Evolutionary conservation across 2,329 filamentous ascomycete genomes (phyloP).

Genomic region (Myriosclerotinia curreyana): DNA sequence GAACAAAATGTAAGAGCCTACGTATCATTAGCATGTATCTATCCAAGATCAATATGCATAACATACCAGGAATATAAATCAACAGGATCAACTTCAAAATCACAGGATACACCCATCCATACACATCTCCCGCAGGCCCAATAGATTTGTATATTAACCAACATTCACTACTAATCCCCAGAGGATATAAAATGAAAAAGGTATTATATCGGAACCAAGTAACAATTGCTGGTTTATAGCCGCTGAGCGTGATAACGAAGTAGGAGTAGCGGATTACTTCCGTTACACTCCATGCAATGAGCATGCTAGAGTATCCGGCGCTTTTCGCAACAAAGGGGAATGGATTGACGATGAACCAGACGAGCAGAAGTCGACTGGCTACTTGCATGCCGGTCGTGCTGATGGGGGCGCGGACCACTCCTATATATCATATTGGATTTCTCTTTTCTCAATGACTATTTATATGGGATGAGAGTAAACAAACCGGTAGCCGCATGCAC

Average conservation of each 20-base stretch:
- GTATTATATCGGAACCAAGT: constrained; percentile 88
- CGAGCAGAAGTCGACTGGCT: constrained; percentile 77
- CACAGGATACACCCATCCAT: constrained; percentile 51
- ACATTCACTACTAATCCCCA: constrained; percentile 87
- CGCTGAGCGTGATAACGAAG: constrained; percentile 72
- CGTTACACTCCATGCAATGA: constrained; percentile 83
- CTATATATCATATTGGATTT: constrained; percentile 44
- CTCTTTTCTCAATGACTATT: neutral
- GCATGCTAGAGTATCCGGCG: constrained; percentile 70
- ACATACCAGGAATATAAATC: constrained; percentile 77
- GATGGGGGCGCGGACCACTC: constrained; percentile 80
- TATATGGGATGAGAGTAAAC: constrained; percentile 29
- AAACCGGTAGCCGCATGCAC: constrained; percentile 74
- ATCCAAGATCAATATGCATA: neutral
- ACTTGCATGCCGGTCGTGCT: constrained; percentile 89
- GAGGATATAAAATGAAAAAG: constrained; percentile 87
- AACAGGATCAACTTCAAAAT: constrained; percentile 63
- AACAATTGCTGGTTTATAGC: constrained; percentile 60
- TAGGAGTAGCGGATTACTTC: constrained; percentile 93
- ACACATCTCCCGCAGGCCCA: constrained; percentile 53
- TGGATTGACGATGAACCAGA: constrained; percentile 76
- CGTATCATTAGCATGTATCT: constrained; percentile 26
- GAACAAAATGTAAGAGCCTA: constrained; percentile 72
- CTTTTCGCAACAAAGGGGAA: constrained; percentile 66
- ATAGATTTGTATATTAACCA: constrained; percentile 72